Evolutionary conservation across 1,284 basidiomycete genomes (phyloP), one percentile per base, ranked within the genome.

Genomic region (Ganoderma multipileum): DNA sequence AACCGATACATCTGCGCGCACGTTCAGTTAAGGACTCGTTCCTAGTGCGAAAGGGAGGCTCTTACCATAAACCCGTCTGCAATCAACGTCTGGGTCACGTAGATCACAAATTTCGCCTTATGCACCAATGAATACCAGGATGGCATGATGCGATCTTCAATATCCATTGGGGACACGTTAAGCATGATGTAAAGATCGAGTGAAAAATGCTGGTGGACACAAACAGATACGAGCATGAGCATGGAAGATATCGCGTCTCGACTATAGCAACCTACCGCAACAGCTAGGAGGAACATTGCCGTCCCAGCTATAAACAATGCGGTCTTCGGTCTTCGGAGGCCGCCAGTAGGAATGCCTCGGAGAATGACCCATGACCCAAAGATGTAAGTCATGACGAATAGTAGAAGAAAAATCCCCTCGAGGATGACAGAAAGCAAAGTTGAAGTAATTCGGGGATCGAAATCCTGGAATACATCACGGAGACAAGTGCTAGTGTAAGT

Each of bases 81-180:
- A 20, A 58, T 58, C 33, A 58, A 36, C 36, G 55, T 58, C 33
- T 58, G 55, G 4, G 55, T 58, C 8, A 58, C 55, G 33, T 58
- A 58, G 33, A 58, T 58, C 28, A 58, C 33, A 38, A 58, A 58
- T 20, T 58, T 58, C 20, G 55, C 55, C n/a, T 58, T 38, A 20
- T 20, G 16, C 9, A 58, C n/a, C 7, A 20, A 7, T 20, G 3
- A 18, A 33, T 36, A 38, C 55, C 55, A 58, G 20, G n/a, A 58
- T 3, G 55, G 33, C 33, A 58, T n/a, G 33, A 12, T 38, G 18
- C 20, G 9, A 4, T 38, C 18, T 38, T 38, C 55, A 9, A 58
- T n/a, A 23, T 58, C 33, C 30, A 8, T 23, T 11, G 55, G 33
- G 4, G 18, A 4, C n/a, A 38, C 20, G 8, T n/a, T 6, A n/a